A percentile compares a stretch with the other conserved stretches of the same genome.
These are phyloP conservation scores for Rhododendron henanense DNA, from an alignment of 148 eudicot genomes.

Conservation along the genomic window DNA sequence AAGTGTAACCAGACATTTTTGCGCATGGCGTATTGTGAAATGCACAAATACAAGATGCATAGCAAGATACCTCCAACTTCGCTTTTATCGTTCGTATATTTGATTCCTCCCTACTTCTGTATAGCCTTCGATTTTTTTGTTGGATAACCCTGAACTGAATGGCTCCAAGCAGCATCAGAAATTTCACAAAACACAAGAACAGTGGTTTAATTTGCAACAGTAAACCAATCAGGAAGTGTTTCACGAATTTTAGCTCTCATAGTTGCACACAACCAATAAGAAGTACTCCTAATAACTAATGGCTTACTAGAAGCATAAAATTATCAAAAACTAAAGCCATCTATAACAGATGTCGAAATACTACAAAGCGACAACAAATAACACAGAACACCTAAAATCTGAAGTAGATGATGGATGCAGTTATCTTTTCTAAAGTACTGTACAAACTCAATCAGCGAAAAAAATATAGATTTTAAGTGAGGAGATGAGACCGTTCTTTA, in stretches of 20 bases:
- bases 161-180: not conserved
- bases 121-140: too few species aligned
- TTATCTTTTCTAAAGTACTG: not conserved
- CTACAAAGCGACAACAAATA: not conserved
- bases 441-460: not conserved
- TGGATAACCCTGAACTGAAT: not conserved
- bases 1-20: too few species aligned
- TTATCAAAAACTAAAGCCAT: not conserved
- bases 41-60: too few species aligned
- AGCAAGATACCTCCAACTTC: too few species aligned
- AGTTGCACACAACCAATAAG: not conserved
- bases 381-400: not conserved
- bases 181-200: not conserved
- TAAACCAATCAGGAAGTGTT: not conserved
- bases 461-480: not conserved
- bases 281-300: not conserved
- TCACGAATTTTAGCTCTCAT: not conserved
- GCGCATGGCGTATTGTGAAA: too few species aligned
- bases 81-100: too few species aligned
- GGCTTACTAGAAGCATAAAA: not conserved
- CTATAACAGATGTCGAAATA: not conserved
- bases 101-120: too few species aligned
- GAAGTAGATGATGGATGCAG: not conserved
- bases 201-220: not conserved
- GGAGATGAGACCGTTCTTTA: conserved; percentile 6